Evolutionary conservation across 345 rosid species (phyloP).

Genomic region (Syzygium aromaticum): DNA sequence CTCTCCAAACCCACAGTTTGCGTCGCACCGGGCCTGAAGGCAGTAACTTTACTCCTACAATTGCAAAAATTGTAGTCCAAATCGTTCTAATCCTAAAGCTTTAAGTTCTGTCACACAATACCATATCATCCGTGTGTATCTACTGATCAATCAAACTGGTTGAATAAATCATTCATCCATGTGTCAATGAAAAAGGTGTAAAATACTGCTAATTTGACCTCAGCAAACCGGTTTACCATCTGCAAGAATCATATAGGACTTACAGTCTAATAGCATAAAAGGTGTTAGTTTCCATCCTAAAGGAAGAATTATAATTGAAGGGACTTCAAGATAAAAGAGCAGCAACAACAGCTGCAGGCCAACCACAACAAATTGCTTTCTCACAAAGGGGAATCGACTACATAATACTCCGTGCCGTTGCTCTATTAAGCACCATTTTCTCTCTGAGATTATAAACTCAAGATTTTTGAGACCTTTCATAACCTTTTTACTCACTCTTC

Average conservation of each 20-base stretch:
- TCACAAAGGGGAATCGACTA: background rate
- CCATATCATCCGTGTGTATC: background rate
- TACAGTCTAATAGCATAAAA: background rate
- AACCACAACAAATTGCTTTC: background rate
- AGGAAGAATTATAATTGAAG: background rate
- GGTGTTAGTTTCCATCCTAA: background rate
- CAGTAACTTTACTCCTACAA: background rate
- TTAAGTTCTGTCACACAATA: background rate
- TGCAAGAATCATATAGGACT: background rate
- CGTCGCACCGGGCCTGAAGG: background rate
- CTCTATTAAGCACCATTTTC: background rate
- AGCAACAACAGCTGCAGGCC: background rate
- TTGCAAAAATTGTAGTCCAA: background rate
- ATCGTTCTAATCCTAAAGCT: background rate
- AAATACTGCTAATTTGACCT: background rate
- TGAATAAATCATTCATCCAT: background rate
- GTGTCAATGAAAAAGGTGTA: background rate
- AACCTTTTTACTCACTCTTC: background rate
- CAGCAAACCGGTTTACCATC: background rate
- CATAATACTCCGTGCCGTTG: background rate
- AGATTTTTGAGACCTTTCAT: background rate
- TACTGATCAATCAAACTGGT: background rate
- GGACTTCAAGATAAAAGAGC: background rate
- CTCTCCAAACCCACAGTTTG: background rate
- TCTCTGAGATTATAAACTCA: background rate